phyloP scores from a whole-genome alignment of 1,284 basidiomycete genomes.

The Tetrapyrgos nigripes region DNA sequence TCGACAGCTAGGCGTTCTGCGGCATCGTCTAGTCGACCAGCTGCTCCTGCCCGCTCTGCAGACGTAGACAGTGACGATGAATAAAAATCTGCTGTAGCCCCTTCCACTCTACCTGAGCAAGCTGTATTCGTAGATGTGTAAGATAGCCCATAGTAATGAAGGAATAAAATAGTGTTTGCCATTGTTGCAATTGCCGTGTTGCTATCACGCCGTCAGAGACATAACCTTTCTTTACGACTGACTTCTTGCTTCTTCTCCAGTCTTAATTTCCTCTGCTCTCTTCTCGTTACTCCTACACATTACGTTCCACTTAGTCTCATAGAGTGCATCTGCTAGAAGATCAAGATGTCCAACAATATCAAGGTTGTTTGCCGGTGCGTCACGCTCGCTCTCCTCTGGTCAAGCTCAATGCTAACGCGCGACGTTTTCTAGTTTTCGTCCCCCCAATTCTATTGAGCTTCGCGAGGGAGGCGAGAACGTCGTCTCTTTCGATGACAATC shows the following conservation, averaged over 20 bases:
- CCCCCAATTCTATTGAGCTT: constrained; percentile 91
- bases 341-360: constrained; percentile 80
- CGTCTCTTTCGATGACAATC: constrained; percentile 87
- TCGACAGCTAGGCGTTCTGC: constrained; percentile 55
- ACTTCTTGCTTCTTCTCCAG: constrained; percentile 7
- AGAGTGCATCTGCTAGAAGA: constrained; percentile 12
- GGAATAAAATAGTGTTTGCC: background rate
- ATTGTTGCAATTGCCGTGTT: constrained; percentile 1
- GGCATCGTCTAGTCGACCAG: constrained; percentile 64
- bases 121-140: constrained; percentile 9
- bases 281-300: constrained; percentile 5
- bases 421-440: constrained; percentile 79
- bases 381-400: constrained; percentile 7
- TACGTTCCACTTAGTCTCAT: constrained; percentile 4
- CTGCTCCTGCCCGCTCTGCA: constrained; percentile 41
- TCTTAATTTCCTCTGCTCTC: background rate
- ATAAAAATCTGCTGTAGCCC: constrained; percentile 20
- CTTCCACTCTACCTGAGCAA: background rate
- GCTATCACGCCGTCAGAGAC: constrained; percentile 4
- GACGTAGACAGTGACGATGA: constrained; percentile 53
- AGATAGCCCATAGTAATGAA: background rate
- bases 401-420: background rate
- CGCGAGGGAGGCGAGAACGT: constrained; percentile 93
- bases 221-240: constrained; percentile 7
- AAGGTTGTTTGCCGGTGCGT: constrained; percentile 94